Evolutionary conservation across 2,329 filamentous ascomycete species (phyloP).

Genomic region (Talaromyces sp.): DNA sequence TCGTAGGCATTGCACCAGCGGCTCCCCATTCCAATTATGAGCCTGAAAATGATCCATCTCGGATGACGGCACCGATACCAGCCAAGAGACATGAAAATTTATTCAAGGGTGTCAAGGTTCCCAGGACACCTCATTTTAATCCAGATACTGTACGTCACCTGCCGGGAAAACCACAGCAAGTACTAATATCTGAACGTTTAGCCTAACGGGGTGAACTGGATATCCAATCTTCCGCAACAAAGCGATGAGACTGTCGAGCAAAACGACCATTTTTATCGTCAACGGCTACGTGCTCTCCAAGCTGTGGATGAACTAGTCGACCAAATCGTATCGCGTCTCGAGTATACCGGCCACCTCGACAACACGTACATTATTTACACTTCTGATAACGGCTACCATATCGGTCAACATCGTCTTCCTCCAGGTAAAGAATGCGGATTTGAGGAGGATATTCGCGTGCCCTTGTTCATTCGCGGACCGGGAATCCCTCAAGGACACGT

Average conservation of each 20-base stretch:
- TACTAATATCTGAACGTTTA: conserved; percentile 9
- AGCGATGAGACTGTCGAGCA: conserved; percentile 45
- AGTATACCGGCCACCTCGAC: conserved; percentile 38
- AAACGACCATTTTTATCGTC: conserved; percentile 49
- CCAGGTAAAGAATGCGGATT: conserved; percentile 55
- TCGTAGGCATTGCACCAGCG: conserved; percentile 59
- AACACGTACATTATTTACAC: conserved; percentile 58
- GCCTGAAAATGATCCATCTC: conserved; percentile 22
- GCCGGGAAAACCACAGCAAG: background rate
- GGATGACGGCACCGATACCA: conserved; percentile 50
- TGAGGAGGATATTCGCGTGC: conserved; percentile 56
- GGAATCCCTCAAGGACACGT: conserved; percentile 42
- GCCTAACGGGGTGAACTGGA: conserved; percentile 43
- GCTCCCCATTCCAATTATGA: conserved; percentile 59
- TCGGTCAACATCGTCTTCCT: conserved; percentile 53
- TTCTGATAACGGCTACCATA: conserved; percentile 56
- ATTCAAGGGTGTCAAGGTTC: conserved; percentile 55
- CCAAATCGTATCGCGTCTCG: conserved; percentile 37
- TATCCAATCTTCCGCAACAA: conserved; percentile 38
- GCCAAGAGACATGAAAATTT: conserved; percentile 57
- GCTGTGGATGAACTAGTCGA: conserved; percentile 52
- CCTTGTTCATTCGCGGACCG: conserved; percentile 55
- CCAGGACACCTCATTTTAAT: conserved; percentile 61
- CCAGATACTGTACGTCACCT: conserved; percentile 44
- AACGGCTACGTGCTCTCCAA: conserved; percentile 46